Conservation (phyloP, 1,139 yeast genomes). For the Chernovozyma sophiae-reginae region DNA sequence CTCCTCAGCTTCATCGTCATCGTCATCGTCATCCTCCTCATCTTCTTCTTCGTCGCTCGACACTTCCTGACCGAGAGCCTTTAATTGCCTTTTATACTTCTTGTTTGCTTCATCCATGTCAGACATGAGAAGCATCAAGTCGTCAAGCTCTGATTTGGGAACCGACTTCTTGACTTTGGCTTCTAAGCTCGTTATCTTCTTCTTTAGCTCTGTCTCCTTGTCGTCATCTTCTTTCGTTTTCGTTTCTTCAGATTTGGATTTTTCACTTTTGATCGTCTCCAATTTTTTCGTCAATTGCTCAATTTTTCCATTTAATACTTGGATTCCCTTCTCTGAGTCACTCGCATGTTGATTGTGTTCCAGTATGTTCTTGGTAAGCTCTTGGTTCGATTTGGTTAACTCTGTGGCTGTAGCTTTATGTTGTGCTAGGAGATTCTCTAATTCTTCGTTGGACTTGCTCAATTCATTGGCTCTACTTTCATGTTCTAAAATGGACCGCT, state of each 20-base stretch:
- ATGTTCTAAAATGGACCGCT: background rate
- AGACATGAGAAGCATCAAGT: conserved; percentile 65
- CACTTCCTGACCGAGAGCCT: conserved; percentile 44
- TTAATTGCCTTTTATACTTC: conserved; percentile 52
- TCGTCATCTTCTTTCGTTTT: background rate
- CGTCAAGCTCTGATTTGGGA: conserved; percentile 66
- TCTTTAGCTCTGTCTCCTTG: conserved; percentile 3
- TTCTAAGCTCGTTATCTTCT: conserved; percentile 1
- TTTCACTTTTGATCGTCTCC: background rate
- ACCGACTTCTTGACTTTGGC: conserved; percentile 25
- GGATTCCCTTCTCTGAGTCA: conserved; percentile 13
- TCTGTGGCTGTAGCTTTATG: background rate
- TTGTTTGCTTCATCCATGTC: conserved; percentile 69
- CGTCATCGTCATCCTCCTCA: conserved; percentile 33
- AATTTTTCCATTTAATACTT: conserved; percentile 11
- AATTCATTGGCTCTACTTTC: background rate
- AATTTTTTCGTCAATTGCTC: background rate
- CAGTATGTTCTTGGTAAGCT: background rate
- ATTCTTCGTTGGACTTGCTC: background rate
- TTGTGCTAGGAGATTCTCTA: background rate
- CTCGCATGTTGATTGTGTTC: conserved; percentile 10
- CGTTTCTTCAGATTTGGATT: too few species aligned
- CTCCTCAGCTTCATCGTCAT: conserved; percentile 16
- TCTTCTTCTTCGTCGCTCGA: conserved; percentile 44
- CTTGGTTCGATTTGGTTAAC: background rate